Base-by-base conservation (phyloP, 768 basidiomycete species). In the Mycena leptocephala region DNA sequence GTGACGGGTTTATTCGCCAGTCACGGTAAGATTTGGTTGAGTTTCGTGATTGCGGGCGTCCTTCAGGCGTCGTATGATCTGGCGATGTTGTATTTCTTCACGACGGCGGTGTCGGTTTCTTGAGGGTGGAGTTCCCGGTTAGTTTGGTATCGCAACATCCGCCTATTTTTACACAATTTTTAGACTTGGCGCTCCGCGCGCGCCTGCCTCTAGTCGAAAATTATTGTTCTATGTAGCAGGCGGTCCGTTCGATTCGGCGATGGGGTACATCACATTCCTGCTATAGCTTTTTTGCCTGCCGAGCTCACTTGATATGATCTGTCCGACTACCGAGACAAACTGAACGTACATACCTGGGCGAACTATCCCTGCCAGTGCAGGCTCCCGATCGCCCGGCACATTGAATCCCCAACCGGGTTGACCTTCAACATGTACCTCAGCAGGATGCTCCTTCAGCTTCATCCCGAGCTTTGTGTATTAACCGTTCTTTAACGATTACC, bases 31-130 rank as follows among this genome's bases (percentile, higher is more conserved):
- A 66, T 73, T 59, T 73, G 72, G 72, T 35, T 67, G 64, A 67
- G 64, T 59, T 73, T 73, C 32, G 64, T 73, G 65, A 67, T 73
- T 59, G 72, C 64, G 30, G 72, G 72, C 33, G 65, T 67, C 55
- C 56, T 73, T 56, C 64, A 67, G 11, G 64, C 9, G 64, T 26
- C 43, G 24, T 73, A 73, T 67, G 72, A 73, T 73, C 43, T 73
- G 39, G 72, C 56, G 72, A 66, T 73, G 72, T 41, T 73, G 55
- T 73, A 73, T 66, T 73, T 73, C 64, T 73, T 73, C 55, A 20
- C 14, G 55, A 46, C 30, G 51, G 72, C n/a, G 24, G 53, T n/a
- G 55, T 64, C 51, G 64, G 72, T 73, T 24, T 73, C 72, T 56
- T 72, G 62, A 37, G 35, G 48, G 48, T 24, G 48, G 20, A 51